These are phyloP conservation scores for Erodium moschatum DNA, from an alignment of 441 rosid genomes.

Conservation along the genomic window DNA sequence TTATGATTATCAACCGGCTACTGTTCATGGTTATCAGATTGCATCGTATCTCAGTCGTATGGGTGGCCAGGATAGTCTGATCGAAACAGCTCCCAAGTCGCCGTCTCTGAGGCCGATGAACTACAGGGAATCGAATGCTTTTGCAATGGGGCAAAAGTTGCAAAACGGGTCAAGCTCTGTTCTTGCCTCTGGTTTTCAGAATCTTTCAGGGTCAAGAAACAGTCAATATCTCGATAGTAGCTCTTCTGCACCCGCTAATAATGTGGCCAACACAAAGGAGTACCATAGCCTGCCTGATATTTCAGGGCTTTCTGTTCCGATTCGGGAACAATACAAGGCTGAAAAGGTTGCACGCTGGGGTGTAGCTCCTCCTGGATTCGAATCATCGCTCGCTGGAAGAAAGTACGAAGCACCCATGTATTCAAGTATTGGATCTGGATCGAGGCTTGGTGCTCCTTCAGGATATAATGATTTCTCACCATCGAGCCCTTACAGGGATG, in stretches of 20 bases:
- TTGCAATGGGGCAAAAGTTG: slow-evolving; percentile 48
- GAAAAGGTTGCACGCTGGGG: slow-evolving; percentile 48
- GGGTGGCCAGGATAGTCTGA: slow-evolving; percentile 45
- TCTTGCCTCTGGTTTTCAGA: slow-evolving; percentile 55
- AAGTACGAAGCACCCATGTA: slow-evolving; percentile 38
- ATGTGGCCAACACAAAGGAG: slow-evolving; percentile 48
- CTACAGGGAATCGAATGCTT: slow-evolving; percentile 44
- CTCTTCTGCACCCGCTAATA: slow-evolving; percentile 39
- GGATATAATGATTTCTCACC: slow-evolving; percentile 42
- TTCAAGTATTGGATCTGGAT: slow-evolving; percentile 33
- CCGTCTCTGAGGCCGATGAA: slow-evolving; percentile 38
- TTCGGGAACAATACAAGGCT: slow-evolving; percentile 37
- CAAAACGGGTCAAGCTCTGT: slow-evolving; percentile 51
- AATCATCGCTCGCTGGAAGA: slow-evolving; percentile 39
- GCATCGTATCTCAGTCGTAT: slow-evolving; percentile 45
- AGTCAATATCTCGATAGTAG: slow-evolving; percentile 36
- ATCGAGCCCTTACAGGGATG: slow-evolving; percentile 43
- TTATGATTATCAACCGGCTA: slow-evolving; percentile 70
- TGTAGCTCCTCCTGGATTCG: slow-evolving; percentile 36
- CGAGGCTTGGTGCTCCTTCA: slow-evolving; percentile 35
- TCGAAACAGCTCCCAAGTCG: slow-evolving; percentile 40
- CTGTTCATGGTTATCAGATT: slow-evolving; percentile 69
- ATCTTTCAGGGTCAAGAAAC: slow-evolving; percentile 44
- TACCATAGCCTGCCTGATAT: slow-evolving; percentile 83
- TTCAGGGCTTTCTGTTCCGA: slow-evolving; percentile 55